Evolutionary conservation across 495 filamentous ascomycete species (phyloP).

Genomic region (Choiromyces venosus): DNA sequence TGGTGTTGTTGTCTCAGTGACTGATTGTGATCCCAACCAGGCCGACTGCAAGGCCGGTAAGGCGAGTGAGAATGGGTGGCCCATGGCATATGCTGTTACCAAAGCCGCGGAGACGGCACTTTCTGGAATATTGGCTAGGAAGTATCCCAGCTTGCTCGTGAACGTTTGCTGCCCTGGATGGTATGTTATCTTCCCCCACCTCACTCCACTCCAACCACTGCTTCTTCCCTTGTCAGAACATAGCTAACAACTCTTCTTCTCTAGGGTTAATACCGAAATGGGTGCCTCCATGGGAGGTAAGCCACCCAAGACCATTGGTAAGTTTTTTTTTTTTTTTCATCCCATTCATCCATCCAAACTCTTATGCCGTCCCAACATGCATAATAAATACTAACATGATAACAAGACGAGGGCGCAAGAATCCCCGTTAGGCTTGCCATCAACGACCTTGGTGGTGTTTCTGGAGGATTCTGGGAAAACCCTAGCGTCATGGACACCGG

Average conservation of each 20-base stretch:
- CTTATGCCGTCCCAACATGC: not conserved
- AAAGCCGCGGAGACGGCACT: slow-evolving; percentile 11
- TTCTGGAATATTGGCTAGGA: slow-evolving; percentile 18
- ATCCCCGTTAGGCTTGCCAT: slow-evolving; percentile 20
- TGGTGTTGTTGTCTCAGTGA: not conserved
- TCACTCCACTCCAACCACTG: not conserved
- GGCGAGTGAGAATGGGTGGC: slow-evolving; percentile 13
- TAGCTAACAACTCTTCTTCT: not conserved
- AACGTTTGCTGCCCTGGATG: slow-evolving; percentile 26
- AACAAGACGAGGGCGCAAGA: slow-evolving; percentile 20
- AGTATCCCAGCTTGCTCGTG: slow-evolving; percentile 12
- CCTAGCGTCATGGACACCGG: slow-evolving; percentile 4
- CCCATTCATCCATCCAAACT: not conserved
- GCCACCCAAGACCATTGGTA: slow-evolving; percentile 22
- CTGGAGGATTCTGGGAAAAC: slow-evolving; percentile 24
- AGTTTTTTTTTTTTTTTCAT: too few relatives aligned
- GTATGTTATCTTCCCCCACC: not conserved
- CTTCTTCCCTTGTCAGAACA: not conserved
- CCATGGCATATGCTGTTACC: slow-evolving; percentile 9
- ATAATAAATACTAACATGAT: not conserved
- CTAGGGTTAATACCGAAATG: slow-evolving; percentile 20
- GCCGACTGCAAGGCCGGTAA: slow-evolving; percentile 3
- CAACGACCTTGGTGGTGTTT: slow-evolving; percentile 11
- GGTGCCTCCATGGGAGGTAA: slow-evolving; percentile 5
- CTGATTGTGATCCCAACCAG: not conserved